Evolutionary conservation across 169 alveolate genomes (phyloP), one percentile per base, ranked within the genome.

Genomic region (Fabrea salina): DNA sequence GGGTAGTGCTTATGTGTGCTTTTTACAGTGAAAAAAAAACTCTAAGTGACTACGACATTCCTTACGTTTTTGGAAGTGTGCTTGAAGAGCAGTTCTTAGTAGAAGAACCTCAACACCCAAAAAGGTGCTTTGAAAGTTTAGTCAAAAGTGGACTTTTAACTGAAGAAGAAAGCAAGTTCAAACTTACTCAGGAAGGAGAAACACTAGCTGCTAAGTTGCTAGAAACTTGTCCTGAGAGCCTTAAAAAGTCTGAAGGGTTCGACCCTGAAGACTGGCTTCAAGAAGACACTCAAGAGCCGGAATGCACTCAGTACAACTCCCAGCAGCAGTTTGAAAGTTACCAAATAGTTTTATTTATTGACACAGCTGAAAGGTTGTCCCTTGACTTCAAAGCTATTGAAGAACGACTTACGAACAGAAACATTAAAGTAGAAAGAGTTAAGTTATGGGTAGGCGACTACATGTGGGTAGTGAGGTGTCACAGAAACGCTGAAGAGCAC

Each of bases 181-280:
- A 8, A 25, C 33, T 68, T 43, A 68, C 78, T 16, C 1, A 13
- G 8, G 11, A 11, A 0, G 78, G 78, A 3, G 30, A 19, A 16
- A 40, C 13, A 19, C n/a, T 68, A 3, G 33, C 66, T n/a, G 40
- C 32, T 7, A 40, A 68, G 35, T 3, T 68, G 19, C 25, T 19
- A 11, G 8, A n/a, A 11, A n/a, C 27, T 32, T 68, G 64, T 47
- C 78, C 33, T 0, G 44, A 19, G 19, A 33, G 11, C 25, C 19
- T 19, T n/a, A 40, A 68, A 39, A n/a, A 16, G 19, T 37, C 8
- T 30, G 67, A 37, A 44, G 35, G 41, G 8, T 68, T 68, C 44
- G 39, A 40, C 61, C 78, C 78, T 37, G 78, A 68, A 11, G 13
- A 25, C 32, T 68, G 78, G 67, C n/a, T 68, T 40, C 53, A 44